phyloP scores from a whole-genome alignment of 2,329 filamentous ascomycete genomes.

The Fusarium sp. region DNA sequence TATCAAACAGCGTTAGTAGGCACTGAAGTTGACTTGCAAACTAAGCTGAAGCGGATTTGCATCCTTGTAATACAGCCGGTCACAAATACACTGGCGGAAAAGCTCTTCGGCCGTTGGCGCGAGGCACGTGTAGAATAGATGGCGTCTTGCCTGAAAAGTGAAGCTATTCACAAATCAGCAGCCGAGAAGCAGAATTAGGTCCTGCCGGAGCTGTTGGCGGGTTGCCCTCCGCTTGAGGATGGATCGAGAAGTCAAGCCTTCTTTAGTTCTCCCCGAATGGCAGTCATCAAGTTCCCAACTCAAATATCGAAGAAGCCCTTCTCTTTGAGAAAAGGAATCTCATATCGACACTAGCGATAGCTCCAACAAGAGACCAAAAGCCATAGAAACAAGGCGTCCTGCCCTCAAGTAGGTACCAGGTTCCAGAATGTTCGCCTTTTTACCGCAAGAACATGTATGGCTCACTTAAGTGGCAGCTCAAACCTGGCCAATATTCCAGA shows the following conservation, averaged over 20 bases:
- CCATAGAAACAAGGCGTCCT: not conserved
- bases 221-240: not conserved
- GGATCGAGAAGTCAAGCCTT: not conserved
- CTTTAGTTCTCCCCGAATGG: not conserved
- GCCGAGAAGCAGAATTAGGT: fast-evolving
- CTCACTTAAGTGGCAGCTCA: not conserved
- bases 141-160: not conserved
- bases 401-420: too few relatives aligned
- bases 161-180: not conserved
- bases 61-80: not conserved
- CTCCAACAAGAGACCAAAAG: not conserved
- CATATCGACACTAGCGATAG: not conserved
- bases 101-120: not conserved
- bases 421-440: not conserved
- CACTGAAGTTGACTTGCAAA: not conserved
- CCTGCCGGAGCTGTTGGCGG: not conserved
- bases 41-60: not conserved
- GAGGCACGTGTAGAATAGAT: not conserved
- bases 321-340: not conserved
- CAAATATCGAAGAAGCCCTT: too few relatives aligned
- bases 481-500: not conserved
- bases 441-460: not conserved
- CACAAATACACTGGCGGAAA: not conserved
- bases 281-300: not conserved
- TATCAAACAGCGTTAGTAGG: not conserved